Conservation (phyloP, 352 stramenopile genomes). For the Phytophthora cryptogea region DNA sequence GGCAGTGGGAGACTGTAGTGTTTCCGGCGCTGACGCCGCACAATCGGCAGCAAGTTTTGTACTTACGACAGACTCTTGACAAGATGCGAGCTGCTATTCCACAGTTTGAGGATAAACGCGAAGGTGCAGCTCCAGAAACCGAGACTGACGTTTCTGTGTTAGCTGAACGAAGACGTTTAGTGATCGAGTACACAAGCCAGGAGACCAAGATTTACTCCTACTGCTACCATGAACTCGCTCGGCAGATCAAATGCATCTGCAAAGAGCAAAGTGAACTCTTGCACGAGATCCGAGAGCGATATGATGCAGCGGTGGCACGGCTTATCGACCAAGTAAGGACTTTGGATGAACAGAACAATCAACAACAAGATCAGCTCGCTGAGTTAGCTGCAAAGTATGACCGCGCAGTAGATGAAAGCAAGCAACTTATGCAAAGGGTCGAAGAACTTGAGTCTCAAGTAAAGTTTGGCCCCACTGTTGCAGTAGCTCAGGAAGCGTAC, state of each 20-base stretch:
- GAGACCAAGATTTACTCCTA: slow-evolving; percentile 73
- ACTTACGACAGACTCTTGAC: slow-evolving; percentile 63
- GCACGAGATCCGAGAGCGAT: slow-evolving; percentile 56
- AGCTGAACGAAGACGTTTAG: slow-evolving; percentile 23
- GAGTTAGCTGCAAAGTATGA: slow-evolving; percentile 19
- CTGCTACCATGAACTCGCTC: slow-evolving; percentile 76
- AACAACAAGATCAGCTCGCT: slow-evolving; percentile 35
- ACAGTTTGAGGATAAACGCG: slow-evolving; percentile 18
- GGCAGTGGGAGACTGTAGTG: slow-evolving; percentile 72
- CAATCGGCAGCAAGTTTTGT: slow-evolving; percentile 73
- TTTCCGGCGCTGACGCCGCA: slow-evolving; percentile 70
- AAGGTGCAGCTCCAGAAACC: slow-evolving; percentile 3
- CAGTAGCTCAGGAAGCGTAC: slow-evolving; percentile 15
- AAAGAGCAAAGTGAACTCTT: slow-evolving; percentile 78
- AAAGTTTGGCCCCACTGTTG: slow-evolving; percentile 14
- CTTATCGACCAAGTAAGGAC: slow-evolving; percentile 26
- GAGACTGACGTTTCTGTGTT: slow-evolving; percentile 8
- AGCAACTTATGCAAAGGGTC: slow-evolving; percentile 24
- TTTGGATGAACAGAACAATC: slow-evolving; percentile 25
- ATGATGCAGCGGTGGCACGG: slow-evolving; percentile 43
- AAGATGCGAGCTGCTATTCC: slow-evolving; percentile 46
- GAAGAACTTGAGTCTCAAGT: slow-evolving; percentile 24
- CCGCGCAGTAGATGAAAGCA: slow-evolving; percentile 19
- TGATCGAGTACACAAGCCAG: slow-evolving; percentile 53
- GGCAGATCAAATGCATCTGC: slow-evolving; percentile 79